phyloP scores from a whole-genome alignment of 1,284 basidiomycete species.

The Ustilago esculenta region DNA sequence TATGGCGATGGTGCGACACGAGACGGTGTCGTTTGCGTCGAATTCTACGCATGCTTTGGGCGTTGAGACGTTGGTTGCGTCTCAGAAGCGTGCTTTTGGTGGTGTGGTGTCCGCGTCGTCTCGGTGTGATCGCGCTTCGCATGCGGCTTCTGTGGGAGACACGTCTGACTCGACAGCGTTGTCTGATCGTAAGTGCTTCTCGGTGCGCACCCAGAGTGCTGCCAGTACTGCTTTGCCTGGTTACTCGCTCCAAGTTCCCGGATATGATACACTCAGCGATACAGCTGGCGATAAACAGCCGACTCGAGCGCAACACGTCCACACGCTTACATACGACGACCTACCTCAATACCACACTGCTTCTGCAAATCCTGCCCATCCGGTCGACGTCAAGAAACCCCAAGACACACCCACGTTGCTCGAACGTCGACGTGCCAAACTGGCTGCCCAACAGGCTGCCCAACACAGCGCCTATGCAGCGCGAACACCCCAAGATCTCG shows the following conservation, averaged over 20 bases:
- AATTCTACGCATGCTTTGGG: too few relatives aligned
- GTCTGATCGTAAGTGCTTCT: conserved; percentile 32
- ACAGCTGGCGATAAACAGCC: background rate
- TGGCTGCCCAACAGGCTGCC: conserved; percentile 40
- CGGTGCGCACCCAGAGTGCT: conserved; percentile 36
- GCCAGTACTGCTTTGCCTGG: conserved; percentile 31
- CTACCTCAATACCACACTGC: conserved; percentile 21
- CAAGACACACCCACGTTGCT: conserved; percentile 29
- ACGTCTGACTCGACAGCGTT: conserved; percentile 29
- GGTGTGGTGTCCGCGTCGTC: conserved; percentile 18
- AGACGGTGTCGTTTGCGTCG: too few relatives aligned
- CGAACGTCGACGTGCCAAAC: conserved; percentile 45
- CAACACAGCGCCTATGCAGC: conserved; percentile 48
- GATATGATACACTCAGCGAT: conserved; percentile 9
- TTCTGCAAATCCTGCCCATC: background rate
- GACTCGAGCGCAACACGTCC: background rate
- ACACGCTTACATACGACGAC: conserved; percentile 1
- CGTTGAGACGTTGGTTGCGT: conserved; percentile 22
- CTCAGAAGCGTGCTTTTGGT: conserved; percentile 2
- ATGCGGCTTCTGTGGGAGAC: conserved; percentile 28
- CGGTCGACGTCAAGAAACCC: conserved; percentile 16
- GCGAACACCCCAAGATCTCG: conserved; percentile 47
- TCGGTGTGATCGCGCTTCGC: conserved; percentile 32
- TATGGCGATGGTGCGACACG: conserved; percentile 28
- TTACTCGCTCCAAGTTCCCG: conserved; percentile 18